Evolutionary conservation across 129 eudicot species (phyloP), one percentile per base, ranked within the genome.

Genomic region (Chrysanthemum lavandulifolium): DNA sequence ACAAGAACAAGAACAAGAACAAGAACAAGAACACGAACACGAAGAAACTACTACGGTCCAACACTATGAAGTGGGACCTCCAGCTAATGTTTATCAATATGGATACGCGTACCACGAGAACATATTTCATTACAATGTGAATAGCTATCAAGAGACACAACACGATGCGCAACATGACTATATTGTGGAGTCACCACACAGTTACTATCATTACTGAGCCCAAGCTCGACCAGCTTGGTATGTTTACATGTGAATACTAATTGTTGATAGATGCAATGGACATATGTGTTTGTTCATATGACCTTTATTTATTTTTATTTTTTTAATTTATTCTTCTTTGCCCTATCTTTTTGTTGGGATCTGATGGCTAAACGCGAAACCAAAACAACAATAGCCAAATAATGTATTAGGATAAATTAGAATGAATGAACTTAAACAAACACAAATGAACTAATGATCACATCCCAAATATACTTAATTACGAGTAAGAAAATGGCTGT

Each of bases 31-130:
- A 64, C 76, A 87, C 21, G 89, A 85, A 72, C 71, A 85, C 1
- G 83, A 82, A 77, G 79, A 59, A 53, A 80, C 88, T 68, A 77
- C 45, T 0, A 61, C 75, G 0, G 76, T 70, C 25, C 85, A 80
- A 45, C 93, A 83, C 53, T 80, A 89, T 6, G 88, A 82, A 58
- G 79, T 78, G 25, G 86, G 85, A 19, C 84, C 78, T 47, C 82
- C 76, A 4, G 75, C 78, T 33, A 54, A 77, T 74, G 72, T 60
- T 21, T 82, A 81, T 79, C 80, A 77, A 13, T 78, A 84, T 10
- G 87, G 82, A 36, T 70, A 58, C 3, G 87, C 84, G 51, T 65
- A 79, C 14, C 83, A 76, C 54, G 81, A 56, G 36, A 56, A 79
- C 61, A 73, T 76, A 2, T 84, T 76, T 77, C 84, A 84, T 31